Conservation (phyloP, 2,329 filamentous ascomycete genomes). For the Penicillium italicum region DNA sequence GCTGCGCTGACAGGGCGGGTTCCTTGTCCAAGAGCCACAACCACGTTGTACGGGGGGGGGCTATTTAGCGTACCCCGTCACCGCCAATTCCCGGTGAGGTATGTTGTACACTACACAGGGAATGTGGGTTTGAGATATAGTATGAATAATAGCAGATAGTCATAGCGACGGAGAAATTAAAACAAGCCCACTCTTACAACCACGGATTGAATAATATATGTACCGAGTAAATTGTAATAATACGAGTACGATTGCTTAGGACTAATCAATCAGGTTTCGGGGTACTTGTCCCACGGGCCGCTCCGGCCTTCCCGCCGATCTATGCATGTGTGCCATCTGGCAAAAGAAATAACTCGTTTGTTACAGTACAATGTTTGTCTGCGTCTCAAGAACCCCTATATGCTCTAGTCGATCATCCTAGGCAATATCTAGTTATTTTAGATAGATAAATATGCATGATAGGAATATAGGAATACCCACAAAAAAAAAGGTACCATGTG, state of each 20-base stretch:
- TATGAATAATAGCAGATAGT: neutral
- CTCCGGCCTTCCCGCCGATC: conserved; percentile 30
- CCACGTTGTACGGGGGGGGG: conserved; percentile 22
- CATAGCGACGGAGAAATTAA: neutral
- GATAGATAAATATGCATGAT: neutral
- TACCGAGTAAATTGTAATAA: conserved; percentile 2
- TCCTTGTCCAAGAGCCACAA: conserved; percentile 25
- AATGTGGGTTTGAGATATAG: neutral
- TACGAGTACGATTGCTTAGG: conserved; percentile 16
- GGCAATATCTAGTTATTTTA: too few species aligned
- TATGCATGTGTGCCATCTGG: conserved; percentile 27
- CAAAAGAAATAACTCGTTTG: conserved; percentile 4
- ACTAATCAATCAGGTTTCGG: conserved; percentile 15
- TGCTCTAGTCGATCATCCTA: neutral
- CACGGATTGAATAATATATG: conserved; percentile 3
- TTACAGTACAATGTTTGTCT: neutral
- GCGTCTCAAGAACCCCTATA: neutral
- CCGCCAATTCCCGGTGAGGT: conserved; percentile 12
- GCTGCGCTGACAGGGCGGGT: conserved; percentile 28
- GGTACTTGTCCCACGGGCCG: conserved; percentile 29
- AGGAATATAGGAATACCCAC: neutral
- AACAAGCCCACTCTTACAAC: neutral
- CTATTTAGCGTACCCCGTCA: conserved; percentile 10
- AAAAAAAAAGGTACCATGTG: too few species aligned
- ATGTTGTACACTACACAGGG: neutral